These are phyloP conservation scores for Mucuna pruriens DNA, from an alignment of 306 rosid genomes.

Conservation along the genomic window DNA sequence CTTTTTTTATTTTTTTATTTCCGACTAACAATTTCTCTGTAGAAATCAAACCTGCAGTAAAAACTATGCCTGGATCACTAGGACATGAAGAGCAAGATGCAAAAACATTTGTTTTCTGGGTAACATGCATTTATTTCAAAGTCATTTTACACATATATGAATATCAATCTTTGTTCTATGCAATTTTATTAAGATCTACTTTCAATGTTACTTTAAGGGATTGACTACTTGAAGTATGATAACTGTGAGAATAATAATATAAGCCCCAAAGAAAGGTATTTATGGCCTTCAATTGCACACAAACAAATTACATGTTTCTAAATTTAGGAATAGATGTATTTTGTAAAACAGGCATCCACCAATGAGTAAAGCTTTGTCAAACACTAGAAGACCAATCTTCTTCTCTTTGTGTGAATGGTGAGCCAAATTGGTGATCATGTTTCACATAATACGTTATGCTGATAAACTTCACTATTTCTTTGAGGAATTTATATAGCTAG, in stretches of 20 bases:
- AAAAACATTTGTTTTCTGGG: constrained; percentile 75
- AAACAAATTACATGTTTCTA: background rate
- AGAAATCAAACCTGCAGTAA: constrained; percentile 66
- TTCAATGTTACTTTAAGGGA: constrained; percentile 42
- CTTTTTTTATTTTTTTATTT: too few species aligned
- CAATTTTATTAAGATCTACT: background rate
- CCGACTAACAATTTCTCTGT: background rate
- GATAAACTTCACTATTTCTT: too few species aligned
- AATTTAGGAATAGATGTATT: background rate
- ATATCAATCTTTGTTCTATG: background rate
- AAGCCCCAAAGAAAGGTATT: constrained; percentile 56
- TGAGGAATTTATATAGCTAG: background rate
- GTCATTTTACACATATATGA: background rate
- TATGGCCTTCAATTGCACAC: background rate
- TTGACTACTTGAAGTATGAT: constrained; percentile 78
- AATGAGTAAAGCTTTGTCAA: constrained; percentile 63
- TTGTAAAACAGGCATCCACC: constrained; percentile 54
- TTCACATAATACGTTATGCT: too few species aligned
- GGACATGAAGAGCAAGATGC: constrained; percentile 74
- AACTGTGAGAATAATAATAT: constrained; percentile 55
- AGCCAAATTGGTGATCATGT: constrained; percentile 28
- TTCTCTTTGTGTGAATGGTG: constrained; percentile 75
- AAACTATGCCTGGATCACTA: constrained; percentile 70
- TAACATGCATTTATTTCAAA: constrained; percentile 16
- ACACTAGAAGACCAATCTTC: constrained; percentile 54